These are phyloP conservation scores for Aspergillus proliferans DNA, from an alignment of 2,329 filamentous ascomycete species.

Conservation along the genomic window DNA sequence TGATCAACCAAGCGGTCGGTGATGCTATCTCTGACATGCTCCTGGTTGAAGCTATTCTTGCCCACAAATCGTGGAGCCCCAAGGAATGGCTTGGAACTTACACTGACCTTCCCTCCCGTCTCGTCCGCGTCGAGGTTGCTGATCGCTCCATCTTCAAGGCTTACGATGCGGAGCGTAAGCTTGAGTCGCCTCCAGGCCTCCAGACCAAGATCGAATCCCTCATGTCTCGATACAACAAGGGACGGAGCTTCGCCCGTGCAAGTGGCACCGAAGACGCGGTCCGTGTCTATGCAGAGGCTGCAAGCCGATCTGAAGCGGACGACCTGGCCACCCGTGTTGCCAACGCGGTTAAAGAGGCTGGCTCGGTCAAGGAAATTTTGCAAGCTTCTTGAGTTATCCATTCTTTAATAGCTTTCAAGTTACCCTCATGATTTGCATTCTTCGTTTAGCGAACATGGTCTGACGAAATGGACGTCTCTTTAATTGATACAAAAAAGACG, in stretches of 20 bases:
- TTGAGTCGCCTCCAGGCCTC: constrained; percentile 70
- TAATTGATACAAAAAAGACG: too few relatives aligned
- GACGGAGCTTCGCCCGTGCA: constrained; percentile 82
- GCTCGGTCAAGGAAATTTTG: constrained; percentile 21
- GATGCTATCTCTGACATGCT: constrained; percentile 95
- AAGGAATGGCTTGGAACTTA: constrained; percentile 92
- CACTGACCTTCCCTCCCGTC: constrained; percentile 85
- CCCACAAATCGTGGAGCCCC: constrained; percentile 86
- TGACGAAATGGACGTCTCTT: too few relatives aligned
- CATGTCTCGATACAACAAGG: constrained; percentile 85
- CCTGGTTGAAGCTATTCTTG: constrained; percentile 90
- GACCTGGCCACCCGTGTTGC: constrained; percentile 81
- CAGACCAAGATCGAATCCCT: constrained; percentile 82
- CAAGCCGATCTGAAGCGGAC: constrained; percentile 80
- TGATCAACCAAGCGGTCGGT: constrained; percentile 97
- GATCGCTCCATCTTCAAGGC: constrained; percentile 87
- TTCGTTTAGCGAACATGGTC: too few relatives aligned
- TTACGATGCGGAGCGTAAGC: constrained; percentile 82
- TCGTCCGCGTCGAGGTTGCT: constrained; percentile 85
- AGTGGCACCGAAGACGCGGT: constrained; percentile 95
- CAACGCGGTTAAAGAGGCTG: constrained; percentile 60
- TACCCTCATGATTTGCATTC: neutral
- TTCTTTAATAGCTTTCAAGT: neutral
- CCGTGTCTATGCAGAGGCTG: constrained; percentile 91
- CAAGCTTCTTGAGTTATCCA: constrained; percentile 5